A percentile compares a stretch with the other conserved stretches of the same genome.
Evolutionary conservation across 352 stramenopile species (phyloP).

Genomic region (Phytophthora pinifolia): DNA sequence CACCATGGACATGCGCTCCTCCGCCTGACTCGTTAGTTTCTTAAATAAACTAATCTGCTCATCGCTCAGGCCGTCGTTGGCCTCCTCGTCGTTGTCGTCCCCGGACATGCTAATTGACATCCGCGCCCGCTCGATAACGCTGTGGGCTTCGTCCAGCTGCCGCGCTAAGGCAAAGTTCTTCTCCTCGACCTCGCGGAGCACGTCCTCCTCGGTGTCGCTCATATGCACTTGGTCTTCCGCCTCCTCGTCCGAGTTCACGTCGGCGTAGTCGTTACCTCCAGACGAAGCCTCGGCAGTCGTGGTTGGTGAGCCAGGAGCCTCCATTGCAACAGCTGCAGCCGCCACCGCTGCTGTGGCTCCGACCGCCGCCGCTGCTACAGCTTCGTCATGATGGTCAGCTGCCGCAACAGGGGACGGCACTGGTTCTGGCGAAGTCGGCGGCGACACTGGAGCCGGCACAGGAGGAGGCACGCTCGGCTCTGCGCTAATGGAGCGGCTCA

Average conservation of each 20-base stretch:
- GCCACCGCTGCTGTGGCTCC: constrained; percentile 6
- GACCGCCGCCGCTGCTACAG: constrained; percentile 14
- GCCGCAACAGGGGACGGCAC: constrained; percentile 25
- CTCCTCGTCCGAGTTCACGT: constrained; percentile 81
- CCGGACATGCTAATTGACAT: constrained; percentile 87
- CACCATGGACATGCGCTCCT: constrained; percentile 86
- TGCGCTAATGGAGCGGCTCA: constrained; percentile 47
- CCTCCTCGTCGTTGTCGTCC: constrained; percentile 70
- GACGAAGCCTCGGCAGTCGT: constrained; percentile 39
- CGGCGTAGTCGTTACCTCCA: constrained; percentile 70
- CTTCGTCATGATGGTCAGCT: constrained; percentile 9
- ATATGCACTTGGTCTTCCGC: constrained; percentile 77
- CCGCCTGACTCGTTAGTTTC: constrained; percentile 87
- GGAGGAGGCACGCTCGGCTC: constrained; percentile 28
- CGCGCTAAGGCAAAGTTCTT: constrained; percentile 85
- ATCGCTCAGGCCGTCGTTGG: constrained; percentile 60
- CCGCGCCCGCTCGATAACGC: constrained; percentile 78
- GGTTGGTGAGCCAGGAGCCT: constrained; percentile 27
- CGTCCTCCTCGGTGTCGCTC: constrained; percentile 64
- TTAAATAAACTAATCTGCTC: constrained; percentile 92
- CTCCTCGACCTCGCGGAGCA: constrained; percentile 77
- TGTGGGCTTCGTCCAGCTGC: constrained; percentile 82
- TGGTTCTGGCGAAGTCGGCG: constrained; percentile 20
- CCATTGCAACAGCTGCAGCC: constrained; percentile 8
- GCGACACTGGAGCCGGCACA: constrained; percentile 21